Conservation (phyloP, 495 filamentous ascomycete species). For the Cercophora samala region DNA sequence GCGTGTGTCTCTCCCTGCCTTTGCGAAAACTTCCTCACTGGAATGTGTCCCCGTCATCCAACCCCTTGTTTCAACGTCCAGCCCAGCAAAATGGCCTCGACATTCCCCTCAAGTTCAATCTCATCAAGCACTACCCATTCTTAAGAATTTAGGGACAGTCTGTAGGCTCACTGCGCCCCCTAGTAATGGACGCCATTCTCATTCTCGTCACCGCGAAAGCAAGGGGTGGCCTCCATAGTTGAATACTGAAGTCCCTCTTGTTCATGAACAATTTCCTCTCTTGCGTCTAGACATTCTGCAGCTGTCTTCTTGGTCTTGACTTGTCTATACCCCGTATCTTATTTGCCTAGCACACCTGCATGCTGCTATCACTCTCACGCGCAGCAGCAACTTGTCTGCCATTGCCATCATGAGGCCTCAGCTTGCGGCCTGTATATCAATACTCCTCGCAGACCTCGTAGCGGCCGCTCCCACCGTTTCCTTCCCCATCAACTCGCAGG, state of each 20-base stretch:
- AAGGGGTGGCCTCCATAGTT: constrained; percentile 2
- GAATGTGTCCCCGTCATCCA: constrained; percentile 27
- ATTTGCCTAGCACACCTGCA: constrained; percentile 5
- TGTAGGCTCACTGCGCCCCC: constrained; percentile 12
- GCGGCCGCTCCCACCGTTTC: constrained; percentile 50
- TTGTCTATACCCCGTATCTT: constrained; percentile 6
- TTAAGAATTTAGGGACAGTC: constrained; percentile 3
- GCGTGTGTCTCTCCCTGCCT: constrained; percentile 1
- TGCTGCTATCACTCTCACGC: neutral
- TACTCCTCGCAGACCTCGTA: constrained; percentile 27
- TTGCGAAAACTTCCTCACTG: constrained; percentile 16
- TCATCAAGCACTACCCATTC: neutral
- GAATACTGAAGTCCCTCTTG: constrained; percentile 15
- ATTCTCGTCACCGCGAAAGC: neutral
- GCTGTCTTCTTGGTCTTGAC: neutral
- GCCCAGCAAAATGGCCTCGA: constrained; percentile 15
- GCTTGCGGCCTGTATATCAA: constrained; percentile 8
- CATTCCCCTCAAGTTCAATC: constrained; percentile 10
- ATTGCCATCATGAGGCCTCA: constrained; percentile 23
- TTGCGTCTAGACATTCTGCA: neutral
- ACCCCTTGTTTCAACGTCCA: constrained; percentile 18
- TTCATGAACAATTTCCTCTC: constrained; percentile 6
- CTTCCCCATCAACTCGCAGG: constrained; percentile 72
- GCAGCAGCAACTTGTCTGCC: constrained; percentile 3
- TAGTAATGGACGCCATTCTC: neutral